phyloP scores from a whole-genome alignment of 2,329 filamentous ascomycete genomes.

The Fusarium sp. region DNA sequence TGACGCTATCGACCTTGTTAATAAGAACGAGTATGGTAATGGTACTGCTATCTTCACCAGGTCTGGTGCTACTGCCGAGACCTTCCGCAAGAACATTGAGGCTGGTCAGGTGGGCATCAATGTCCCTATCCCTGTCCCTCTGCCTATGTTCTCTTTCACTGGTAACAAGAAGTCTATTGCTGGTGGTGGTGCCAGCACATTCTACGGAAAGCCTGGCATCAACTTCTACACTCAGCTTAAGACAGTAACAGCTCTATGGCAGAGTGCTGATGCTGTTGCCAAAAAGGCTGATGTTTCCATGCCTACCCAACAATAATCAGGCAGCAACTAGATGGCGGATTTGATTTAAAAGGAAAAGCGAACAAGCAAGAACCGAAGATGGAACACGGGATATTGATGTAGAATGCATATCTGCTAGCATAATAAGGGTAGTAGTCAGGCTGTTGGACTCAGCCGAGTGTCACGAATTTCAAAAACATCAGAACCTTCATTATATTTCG shows the following conservation, averaged over 20 bases:
- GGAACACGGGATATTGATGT: not conserved
- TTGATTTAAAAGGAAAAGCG: not conserved
- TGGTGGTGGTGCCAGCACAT: constrained; percentile 89
- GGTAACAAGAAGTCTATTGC: constrained; percentile 90
- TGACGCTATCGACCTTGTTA: constrained; percentile 82
- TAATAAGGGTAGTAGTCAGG: not conserved
- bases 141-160: constrained; percentile 77
- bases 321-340: not conserved
- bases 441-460: not conserved
- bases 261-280: constrained; percentile 81
- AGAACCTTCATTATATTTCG: not conserved
- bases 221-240: constrained; percentile 97
- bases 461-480: constrained; percentile 22
- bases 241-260: constrained; percentile 95
- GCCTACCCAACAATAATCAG: constrained; percentile 65
- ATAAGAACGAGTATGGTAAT: constrained; percentile 87
- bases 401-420: constrained; percentile 20
- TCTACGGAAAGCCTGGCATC: constrained; percentile 92
- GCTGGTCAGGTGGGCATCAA: constrained; percentile 89
- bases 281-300: constrained; percentile 89
- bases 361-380: constrained; percentile 1
- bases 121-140: constrained; percentile 77
- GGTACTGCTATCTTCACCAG: constrained; percentile 85
- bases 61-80: constrained; percentile 77
- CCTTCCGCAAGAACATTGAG: constrained; percentile 82